Evolutionary conservation across 2,329 filamentous ascomycete genomes (phyloP).

Genomic region (Paecilomyces fulvus): DNA sequence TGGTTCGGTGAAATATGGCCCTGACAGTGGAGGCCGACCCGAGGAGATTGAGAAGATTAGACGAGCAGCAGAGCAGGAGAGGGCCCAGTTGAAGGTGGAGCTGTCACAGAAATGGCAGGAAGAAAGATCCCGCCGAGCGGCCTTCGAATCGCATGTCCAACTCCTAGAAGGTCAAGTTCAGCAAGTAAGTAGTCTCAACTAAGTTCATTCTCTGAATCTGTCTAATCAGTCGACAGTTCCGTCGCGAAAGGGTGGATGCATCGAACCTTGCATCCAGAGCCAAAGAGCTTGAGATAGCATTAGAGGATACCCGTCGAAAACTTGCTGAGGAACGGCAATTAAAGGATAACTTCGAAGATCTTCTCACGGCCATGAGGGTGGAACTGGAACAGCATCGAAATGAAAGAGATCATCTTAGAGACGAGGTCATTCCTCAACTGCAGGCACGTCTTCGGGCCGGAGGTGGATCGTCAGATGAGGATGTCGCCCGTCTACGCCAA

Average conservation of each 20-base stretch:
- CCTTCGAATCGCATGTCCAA: slow-evolving; percentile 75
- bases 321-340: slow-evolving; percentile 76
- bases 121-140: slow-evolving; percentile 66
- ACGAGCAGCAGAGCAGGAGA: slow-evolving; percentile 80
- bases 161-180: slow-evolving; percentile 71
- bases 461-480: slow-evolving; percentile 40
- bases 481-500: slow-evolving; percentile 64
- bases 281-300: slow-evolving; percentile 67
- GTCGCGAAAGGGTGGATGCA: slow-evolving; percentile 46
- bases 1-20: slow-evolving; percentile 69
- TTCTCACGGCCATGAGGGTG: slow-evolving; percentile 71
- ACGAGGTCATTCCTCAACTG: slow-evolving; percentile 76
- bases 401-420: slow-evolving; percentile 74
- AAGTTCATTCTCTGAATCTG: neutral
- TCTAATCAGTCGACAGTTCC: slow-evolving; percentile 24
- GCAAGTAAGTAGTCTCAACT: slow-evolving; percentile 37
- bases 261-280: slow-evolving; percentile 48
- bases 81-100: slow-evolving; percentile 75
- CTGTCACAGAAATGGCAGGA: slow-evolving; percentile 80
- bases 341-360: slow-evolving; percentile 89
- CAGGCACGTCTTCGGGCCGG: slow-evolving; percentile 50
- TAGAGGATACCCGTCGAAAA: slow-evolving; percentile 75
- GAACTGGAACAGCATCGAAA: slow-evolving; percentile 77
- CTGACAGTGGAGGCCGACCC: slow-evolving; percentile 47
- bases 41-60: slow-evolving; percentile 77